Evolutionary conservation across 495 filamentous ascomycete species (phyloP), one percentile per base, ranked within the genome.

Genomic region (Niebla homalea): DNA sequence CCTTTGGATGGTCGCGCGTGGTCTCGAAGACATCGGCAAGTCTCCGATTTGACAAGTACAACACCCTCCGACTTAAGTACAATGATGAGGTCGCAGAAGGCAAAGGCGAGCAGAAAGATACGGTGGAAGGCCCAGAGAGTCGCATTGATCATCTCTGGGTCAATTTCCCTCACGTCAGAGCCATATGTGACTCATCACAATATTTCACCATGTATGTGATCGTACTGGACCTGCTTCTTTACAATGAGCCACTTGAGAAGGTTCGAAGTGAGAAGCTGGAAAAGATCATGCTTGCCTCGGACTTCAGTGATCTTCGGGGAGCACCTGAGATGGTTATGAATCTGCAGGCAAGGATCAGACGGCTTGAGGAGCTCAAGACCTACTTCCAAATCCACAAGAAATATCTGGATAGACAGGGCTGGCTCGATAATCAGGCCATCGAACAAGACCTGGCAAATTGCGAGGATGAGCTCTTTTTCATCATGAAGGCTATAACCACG

Each of bases 401-500:
- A 55, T 85, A 84, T 48, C 67, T 99, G 39, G 93, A 97, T 59
- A 81, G 80, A 56, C 79, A 86, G 60, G 89, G 88, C 11, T 97
- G 92, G 90, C 77, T 90, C 54, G 89, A 95, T 62, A 78, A 88
- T 29, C 67, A 95, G 54, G 62, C 78, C 7, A 75, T 99, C 21
- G 92, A 97, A 58, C 81, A 85, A 38, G 92, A 99, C 60, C 70
- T 99, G 48, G 75, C 85, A 16, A 78, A 75, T 43, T 96, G 85
- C 60, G 93, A 97, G 60, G 93, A 99, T 60, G 93, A 99, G 66
- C 68, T 99, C 32, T 99, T 99, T 71, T 99, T 99, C 70, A 84
- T 97, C 75, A 96, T 97, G 93, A 96, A 99, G 58, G 92, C 92
- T 19, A 97, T 99, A 64, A 99, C 90, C 1, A 90, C 89, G 3